Evolutionary conservation across 108 stramenopile genomes (phyloP), one percentile per base, ranked within the genome.

Genomic region (Licmophora abbreviata): DNA sequence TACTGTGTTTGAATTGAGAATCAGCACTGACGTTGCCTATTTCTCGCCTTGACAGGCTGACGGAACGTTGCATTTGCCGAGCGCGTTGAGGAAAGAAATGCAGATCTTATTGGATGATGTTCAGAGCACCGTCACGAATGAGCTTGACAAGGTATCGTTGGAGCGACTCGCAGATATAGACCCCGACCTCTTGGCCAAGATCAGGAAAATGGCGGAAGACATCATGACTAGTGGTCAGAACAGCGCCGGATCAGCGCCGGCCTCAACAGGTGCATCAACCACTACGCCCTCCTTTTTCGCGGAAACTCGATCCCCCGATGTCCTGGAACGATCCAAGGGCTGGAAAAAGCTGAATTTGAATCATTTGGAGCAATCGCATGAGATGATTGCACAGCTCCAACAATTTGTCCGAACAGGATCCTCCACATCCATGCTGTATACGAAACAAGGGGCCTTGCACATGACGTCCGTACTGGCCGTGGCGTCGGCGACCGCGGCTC

Each of bases 91-190:
- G 53, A 58, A 50, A 35, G 77, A 82, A 41, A 90, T 90, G 88
- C 88, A 90, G 54, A 66, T 58, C 23, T 51, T 90, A 22, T 33
- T 90, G 51, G 88, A 90, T 52, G 88, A 85, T 25, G 69, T 83
- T 10, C 88, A 90, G 52, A 69, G 58, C 36, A 66, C 78, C 28
- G 72, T 69, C 12, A 61, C 69, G 22, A 73, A 84, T 61, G 88
- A 90, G 54, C 49, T 90, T 30, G 82, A 83, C 40, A 90, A 90
- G 53, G 84, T 90, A 38, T 85, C 83, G 18, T 51, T 90, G 45
- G 88, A 90, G 50, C 64, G 88, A 34, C 54, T 90, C 40, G 88
- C 88, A 21, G 74, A 69, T n/a, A 86, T 90, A 45, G 75, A 86
- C 58, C 79, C 82, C 5, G 67, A 73, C 50, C 53, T 90, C 44